Evolutionary conservation across 306 rosid species (phyloP).

Genomic region (Casuarina cunninghamiana): DNA sequence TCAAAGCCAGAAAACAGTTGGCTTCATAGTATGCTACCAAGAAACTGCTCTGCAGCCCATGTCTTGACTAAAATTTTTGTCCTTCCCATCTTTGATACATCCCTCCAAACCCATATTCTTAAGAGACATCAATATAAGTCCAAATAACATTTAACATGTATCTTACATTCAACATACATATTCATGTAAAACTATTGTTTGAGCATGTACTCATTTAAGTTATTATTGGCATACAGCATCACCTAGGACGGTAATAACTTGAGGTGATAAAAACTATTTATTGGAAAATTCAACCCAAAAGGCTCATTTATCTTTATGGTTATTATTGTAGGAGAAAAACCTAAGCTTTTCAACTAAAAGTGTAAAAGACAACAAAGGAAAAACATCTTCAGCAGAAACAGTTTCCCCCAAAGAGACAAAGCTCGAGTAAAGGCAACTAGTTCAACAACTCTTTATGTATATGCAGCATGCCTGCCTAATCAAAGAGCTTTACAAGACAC

Average conservation of each 20-base stretch:
- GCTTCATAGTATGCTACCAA: background rate
- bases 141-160: background rate
- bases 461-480: background rate
- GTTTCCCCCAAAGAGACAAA: background rate
- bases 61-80: background rate
- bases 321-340: background rate
- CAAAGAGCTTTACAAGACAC: background rate
- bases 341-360: background rate
- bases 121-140: background rate
- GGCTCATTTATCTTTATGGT: background rate
- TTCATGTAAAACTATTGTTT: background rate
- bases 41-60: constrained; percentile 5
- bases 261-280: background rate
- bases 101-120: background rate
- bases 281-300: background rate
- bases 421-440: background rate
- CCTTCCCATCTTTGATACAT: background rate
- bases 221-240: background rate
- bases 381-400: background rate
- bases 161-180: background rate
- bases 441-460: background rate
- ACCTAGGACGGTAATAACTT: background rate
- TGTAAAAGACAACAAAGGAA: background rate
- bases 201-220: background rate
- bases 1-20: background rate